Conservation (phyloP, 805 yeast species). For the Scheffersomyces lignosus region DNA sequence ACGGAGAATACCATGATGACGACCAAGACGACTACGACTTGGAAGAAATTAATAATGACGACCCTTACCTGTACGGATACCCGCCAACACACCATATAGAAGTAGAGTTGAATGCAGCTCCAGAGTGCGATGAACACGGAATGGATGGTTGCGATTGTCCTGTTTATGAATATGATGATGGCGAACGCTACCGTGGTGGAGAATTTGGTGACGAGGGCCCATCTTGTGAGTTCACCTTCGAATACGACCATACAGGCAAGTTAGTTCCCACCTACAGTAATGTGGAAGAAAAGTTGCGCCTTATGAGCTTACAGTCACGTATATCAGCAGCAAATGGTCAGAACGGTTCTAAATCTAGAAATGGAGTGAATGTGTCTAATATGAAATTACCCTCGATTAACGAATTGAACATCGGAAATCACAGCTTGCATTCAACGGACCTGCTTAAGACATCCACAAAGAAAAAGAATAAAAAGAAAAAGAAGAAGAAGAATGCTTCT, state of each 20-base stretch:
- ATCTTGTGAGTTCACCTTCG: conserved; percentile 46
- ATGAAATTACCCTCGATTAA: conserved; percentile 13
- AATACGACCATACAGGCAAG: conserved; percentile 42
- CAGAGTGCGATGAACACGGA: conserved; percentile 32
- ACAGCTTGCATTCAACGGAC: conserved; percentile 1
- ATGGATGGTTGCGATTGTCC: conserved; percentile 27
- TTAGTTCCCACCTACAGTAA: conserved; percentile 40
- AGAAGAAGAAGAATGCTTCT: conserved; percentile 17
- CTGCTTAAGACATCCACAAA: conserved; percentile 2
- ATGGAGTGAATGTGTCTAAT: conserved; percentile 1
- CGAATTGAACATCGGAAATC: conserved; percentile 6
- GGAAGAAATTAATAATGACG: conserved; percentile 32
- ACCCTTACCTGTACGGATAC: conserved; percentile 26
- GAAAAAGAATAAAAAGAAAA: conserved; percentile 20
- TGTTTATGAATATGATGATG: conserved; percentile 10
- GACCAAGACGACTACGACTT: conserved; percentile 40
- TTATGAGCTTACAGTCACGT: conserved; percentile 27
- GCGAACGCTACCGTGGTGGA: conserved; percentile 2
- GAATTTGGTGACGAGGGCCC: conserved; percentile 30
- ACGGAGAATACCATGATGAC: conserved; percentile 7
- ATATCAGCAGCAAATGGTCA: conserved; percentile 4
- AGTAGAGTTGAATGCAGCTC: conserved; percentile 38
- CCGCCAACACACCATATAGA: conserved; percentile 41
- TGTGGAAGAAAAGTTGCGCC: conserved; percentile 38
- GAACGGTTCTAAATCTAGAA: not conserved